Evolutionary conservation across 805 yeast genomes (phyloP), one percentile per base, ranked within the genome.

Genomic region (Nakazawaea ishiwadae): DNA sequence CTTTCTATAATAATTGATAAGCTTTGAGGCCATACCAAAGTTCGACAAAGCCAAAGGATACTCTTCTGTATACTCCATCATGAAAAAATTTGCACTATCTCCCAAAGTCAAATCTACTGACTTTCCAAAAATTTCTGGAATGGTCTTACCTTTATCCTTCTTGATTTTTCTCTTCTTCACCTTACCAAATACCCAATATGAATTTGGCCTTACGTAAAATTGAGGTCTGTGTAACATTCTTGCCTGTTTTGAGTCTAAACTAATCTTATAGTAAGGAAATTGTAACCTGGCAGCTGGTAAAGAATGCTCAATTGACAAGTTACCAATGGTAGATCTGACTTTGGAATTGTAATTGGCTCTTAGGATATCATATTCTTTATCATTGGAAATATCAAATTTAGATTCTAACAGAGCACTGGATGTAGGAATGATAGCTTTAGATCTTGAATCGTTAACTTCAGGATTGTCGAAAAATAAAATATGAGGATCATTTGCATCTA

Each of bases 11-110:
- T 93, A 93, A 56, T 93, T 93, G 51, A 93, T 85, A 45, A 93
- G 65, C 57, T 91, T 93, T 33, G 90, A 83, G 6, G 96, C 95
- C 99, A 93, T 93, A 45, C 99, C 99, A 59, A 84, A 87, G 46
- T 86, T 87, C 4, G 91, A 84, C 23, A 93, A 63, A 1, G 86
- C 83, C 34, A 80, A 63, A 1, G 99, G 99, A 39, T 69, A 69
- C 59, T 93, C 96, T 58, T 93, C 99, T 10, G 93, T 77, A 57
- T 91, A 93, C 56, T 93, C 99, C 69, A 89, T 68, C 39, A 86
- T 69, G 46, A 88, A 77, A 12, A 87, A 71, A 11, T 80, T 77
- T 0, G 88, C 89, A 2, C 87, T 74, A 55, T 93, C 99, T 24
- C 96, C 88, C 5, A 83, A 57, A 0, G 97, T 81, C 44, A 93